Evolutionary conservation across 176 grass and related monocot genomes (phyloP), one percentile per base, ranked within the genome.

Genomic region (Musa beccarii): DNA sequence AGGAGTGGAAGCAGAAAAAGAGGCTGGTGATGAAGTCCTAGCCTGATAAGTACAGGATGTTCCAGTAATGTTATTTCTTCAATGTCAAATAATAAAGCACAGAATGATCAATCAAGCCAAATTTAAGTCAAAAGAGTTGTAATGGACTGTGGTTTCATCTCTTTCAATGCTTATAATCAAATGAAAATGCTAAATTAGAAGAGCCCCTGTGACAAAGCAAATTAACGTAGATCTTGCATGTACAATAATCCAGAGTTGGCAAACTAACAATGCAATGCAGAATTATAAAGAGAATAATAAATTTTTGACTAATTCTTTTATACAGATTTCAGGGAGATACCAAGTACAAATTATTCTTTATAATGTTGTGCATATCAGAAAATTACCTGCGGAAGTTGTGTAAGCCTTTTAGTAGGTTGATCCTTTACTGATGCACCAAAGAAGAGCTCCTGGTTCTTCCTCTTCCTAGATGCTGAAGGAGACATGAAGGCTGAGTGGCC

Each of bases 381-480:
- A 71, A 69, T 87, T 87, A 99, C 95, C 95, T 91, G 79, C 43
- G 80, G 77, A 52, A 88, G 59, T 59, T 81, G 81, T 53, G 65
- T 77, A 82, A 71, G 85, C 73, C 74, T 91, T 67, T 81, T 75
- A 49, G 49, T 62, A 70, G 68, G 68, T 76, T 92, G 80, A 79
- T 92, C 87, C 70, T 81, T 84, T 50, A 24, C 59, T 54, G 71
- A 89, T 80, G 75, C 68, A 75, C 82, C 86, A 80, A 94, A 59
- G 34, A 79, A 78, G 79, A 82, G 65, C 76, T 99, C 91, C 54
- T 86, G 84, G 25, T 81, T 76, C 77, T 89, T 99, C 76, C 90
- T 89, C 76, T 88, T 94, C 67, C 81, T 87, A 79, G 90, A 89
- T 62, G 84, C 73, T 55, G 88, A 87, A 81, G 95, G 89, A 79